These are phyloP conservation scores for Adansonia gregorii DNA, from an alignment of 441 rosid genomes.

Conservation along the genomic window DNA sequence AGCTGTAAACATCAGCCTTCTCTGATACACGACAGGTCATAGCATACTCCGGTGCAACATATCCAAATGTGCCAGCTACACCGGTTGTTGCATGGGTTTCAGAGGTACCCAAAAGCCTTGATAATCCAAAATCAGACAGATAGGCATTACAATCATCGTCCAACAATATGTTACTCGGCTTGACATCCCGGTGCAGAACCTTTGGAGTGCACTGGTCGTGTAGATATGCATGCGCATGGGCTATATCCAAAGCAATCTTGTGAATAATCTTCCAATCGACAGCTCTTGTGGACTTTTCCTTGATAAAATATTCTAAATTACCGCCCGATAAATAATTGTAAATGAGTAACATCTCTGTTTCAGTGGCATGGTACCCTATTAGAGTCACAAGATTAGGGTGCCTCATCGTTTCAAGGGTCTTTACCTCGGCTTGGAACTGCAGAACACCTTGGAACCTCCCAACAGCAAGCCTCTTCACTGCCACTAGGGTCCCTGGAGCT, in stretches of 20 bases:
- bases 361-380: slow-evolving; percentile 40
- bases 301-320: slow-evolving; percentile 47
- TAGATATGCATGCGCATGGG: slow-evolving; percentile 46
- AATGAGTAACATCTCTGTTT: slow-evolving; percentile 42
- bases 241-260: slow-evolving; percentile 48
- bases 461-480: slow-evolving; percentile 45
- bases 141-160: slow-evolving; percentile 44
- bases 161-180: slow-evolving; percentile 52
- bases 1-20: slow-evolving; percentile 8
- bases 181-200: slow-evolving; percentile 51
- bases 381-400: slow-evolving; percentile 49
- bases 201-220: slow-evolving; percentile 45
- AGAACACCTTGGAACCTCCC: slow-evolving; percentile 47
- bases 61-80: slow-evolving; percentile 47
- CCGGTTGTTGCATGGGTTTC: slow-evolving; percentile 52
- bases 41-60: slow-evolving; percentile 3
- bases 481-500: slow-evolving; percentile 38
- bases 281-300: slow-evolving; percentile 40
- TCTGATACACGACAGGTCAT: slow-evolving; percentile 5
- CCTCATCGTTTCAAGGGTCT: slow-evolving; percentile 41
- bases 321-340: slow-evolving; percentile 51
- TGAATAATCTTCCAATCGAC: slow-evolving; percentile 46
- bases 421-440: slow-evolving; percentile 48
- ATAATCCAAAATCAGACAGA: slow-evolving; percentile 49
- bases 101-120: slow-evolving; percentile 49